These are phyloP conservation scores for Nelumbo lutea DNA, from an alignment of 164 flowering plant species.

Conservation along the genomic window DNA sequence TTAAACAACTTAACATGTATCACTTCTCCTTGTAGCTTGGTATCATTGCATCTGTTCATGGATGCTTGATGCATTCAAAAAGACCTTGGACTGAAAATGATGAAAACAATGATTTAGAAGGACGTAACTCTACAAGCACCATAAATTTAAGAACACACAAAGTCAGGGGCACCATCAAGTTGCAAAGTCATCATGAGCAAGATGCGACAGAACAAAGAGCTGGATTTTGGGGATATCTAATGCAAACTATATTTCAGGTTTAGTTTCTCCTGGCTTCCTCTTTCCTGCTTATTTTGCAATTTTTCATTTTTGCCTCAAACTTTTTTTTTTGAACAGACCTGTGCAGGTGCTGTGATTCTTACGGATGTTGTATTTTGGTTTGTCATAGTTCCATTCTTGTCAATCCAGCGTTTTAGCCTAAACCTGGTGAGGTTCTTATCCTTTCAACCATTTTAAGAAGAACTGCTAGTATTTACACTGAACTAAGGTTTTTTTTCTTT, in stretches of 20 bases:
- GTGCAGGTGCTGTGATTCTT: conserved; percentile 79
- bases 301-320: conserved; percentile 1
- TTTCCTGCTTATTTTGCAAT: not conserved
- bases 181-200: conserved; percentile 28
- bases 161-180: conserved; percentile 19
- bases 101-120: conserved; percentile 23
- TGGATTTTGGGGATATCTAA: conserved; percentile 51
- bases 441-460: too few relatives aligned
- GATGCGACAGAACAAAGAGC: conserved; percentile 31
- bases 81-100: conserved; percentile 15
- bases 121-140: conserved; percentile 5
- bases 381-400: conserved; percentile 59
- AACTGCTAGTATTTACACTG: not conserved
- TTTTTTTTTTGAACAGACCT: conserved; percentile 40
- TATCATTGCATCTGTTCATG: conserved; percentile 43
- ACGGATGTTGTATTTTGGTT: conserved; percentile 90
- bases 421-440: too few relatives aligned
- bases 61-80: conserved; percentile 33
- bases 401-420: conserved; percentile 34
- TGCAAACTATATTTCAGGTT: conserved; percentile 53
- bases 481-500: not conserved
- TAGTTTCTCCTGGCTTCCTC: not conserved
- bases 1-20: not conserved
- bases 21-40: conserved; percentile 33
- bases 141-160: conserved; percentile 17